Conservation (phyloP, 2,329 filamentous ascomycete species). For the Aspergillus sp. region DNA sequence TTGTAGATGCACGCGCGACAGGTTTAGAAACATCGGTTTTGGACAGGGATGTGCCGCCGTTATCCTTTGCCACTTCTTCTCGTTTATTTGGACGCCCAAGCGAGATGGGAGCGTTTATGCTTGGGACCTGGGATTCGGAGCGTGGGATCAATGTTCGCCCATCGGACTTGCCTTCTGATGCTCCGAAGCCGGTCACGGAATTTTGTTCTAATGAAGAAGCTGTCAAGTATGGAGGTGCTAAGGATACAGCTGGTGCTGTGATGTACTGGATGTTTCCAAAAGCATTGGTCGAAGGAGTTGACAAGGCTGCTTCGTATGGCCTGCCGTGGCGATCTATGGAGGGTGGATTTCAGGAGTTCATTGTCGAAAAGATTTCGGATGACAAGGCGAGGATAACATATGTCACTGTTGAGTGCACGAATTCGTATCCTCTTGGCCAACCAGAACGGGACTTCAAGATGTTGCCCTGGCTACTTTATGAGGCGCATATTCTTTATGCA, state of each 20-base stretch:
- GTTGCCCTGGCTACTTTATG: conserved; percentile 11
- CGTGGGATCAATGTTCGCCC: background rate
- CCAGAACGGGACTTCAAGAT: conserved; percentile 12
- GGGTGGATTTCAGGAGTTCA: conserved; percentile 17
- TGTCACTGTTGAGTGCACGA: conserved; percentile 8
- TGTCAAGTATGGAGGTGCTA: background rate
- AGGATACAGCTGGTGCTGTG: background rate
- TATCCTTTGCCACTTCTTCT: background rate
- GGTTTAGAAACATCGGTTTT: background rate
- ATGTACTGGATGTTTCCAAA: conserved; percentile 11
- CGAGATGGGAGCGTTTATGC: background rate
- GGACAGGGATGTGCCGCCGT: background rate
- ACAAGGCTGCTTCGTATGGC: conserved; percentile 11
- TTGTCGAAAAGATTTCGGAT: conserved; percentile 12
- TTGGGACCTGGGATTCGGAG: background rate
- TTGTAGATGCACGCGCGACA: background rate
- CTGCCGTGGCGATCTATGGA: conserved; percentile 18
- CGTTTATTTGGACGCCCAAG: background rate
- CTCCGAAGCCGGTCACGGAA: background rate
- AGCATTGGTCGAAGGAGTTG: background rate
- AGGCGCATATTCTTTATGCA: conserved; percentile 17
- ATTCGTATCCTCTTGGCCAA: conserved; percentile 8
- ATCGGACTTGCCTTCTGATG: background rate
- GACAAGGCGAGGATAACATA: conserved; percentile 13
- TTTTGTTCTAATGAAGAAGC: background rate